Evolutionary conservation across 192 early-diverging fungal species (phyloP), one percentile per base, ranked within the genome.

Genomic region (Rhizoclosmatium globosum): DNA sequence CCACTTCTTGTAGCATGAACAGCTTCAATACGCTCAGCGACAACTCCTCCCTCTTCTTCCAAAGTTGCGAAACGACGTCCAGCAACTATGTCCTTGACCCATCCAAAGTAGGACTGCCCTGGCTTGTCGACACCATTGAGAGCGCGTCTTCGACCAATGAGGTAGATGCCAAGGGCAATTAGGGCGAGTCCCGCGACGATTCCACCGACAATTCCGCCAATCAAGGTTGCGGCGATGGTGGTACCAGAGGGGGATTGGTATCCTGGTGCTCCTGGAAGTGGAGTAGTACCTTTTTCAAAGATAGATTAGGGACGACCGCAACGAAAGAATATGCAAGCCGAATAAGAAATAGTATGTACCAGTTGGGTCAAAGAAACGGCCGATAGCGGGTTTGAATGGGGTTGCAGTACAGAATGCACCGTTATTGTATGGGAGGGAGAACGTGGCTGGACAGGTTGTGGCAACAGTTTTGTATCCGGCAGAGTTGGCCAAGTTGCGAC

Each of bases 191-290:
- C 70, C 1, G 38, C 70, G 7, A 43, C 19, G 31, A 72, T 23
- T 15, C 70, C 70, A 7, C 70, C 70, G 21, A 57, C 70, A 11
- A 72, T 59, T 2, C 70, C 70, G 3, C 70, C 70, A 21, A 72
- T 38, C 15, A 69, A 17, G 15, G 42, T 39, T 15, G 17, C 68
- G 45, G 46, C 45, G 17, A 38, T 39, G 0, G 31, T 31, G 31
- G 31, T 31, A 31, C 31, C 31, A 31, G 31, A 31, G 31, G 31
- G 31, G 31, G 31, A 31, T 31, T 31, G 31, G 31, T 31, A 31
- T 31, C 31, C 31, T 31, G 31, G 31, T 31, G 31, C 31, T 31
- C 31, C 31, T 31, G 31, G 31, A 31, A 31, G 31, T 31, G 31
- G 31, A 31, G 31, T 31, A 31, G 31, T 31, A 31, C 31, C 31